Evolutionary conservation across 2,329 filamentous ascomycete genomes (phyloP), one percentile per base, ranked within the genome.

Genomic region (Verticillium nonalfalfae): DNA sequence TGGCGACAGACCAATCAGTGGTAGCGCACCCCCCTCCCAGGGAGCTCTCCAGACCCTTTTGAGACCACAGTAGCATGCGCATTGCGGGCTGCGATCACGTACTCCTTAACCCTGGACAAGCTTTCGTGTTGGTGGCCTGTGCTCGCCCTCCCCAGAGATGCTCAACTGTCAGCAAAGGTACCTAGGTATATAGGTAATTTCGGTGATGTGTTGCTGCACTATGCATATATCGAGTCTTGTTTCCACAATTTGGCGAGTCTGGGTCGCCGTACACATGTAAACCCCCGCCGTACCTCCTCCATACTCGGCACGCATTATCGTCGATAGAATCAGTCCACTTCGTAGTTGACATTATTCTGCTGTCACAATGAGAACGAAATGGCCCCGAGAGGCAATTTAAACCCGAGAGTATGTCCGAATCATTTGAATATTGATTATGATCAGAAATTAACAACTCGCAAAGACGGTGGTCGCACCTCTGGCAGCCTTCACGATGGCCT

Each of bases 401-500:
- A 59, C 18, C 64, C 64, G 31, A 65, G 60, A 54, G 64, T 65
- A 50, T 34, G 60, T n/a, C 18, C 5, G 3, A 10, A 15, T 10
- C 18, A 5, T 18, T 13, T 14, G 11, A n/a, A 5, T 52, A n/a
- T 26, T 9, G 45, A 52, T 13, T 9, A 2, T 15, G 13, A 34
- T 7, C 7, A 13, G 26, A 34, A 14, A 14, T 11, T 56, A 56
- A 56, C 15, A 3, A 56, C 11, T 7, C 14, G 10, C 13, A 31
- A 56, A 80, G 78, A 78, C 72, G 40, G 72, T 83, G 61, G 78
- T 79, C 62, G 79, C 80, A 59, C 81, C 81, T 9, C 69, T 79
- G 26, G 81, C 81, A 18, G 81, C 81, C 45, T 82, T 83, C 63
- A 80, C 79, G 18, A 84, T 84, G 81, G 81, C 81, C 3, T 73